phyloP scores from a whole-genome alignment of 129 eudicot species.

The Tagetes erecta region DNA sequence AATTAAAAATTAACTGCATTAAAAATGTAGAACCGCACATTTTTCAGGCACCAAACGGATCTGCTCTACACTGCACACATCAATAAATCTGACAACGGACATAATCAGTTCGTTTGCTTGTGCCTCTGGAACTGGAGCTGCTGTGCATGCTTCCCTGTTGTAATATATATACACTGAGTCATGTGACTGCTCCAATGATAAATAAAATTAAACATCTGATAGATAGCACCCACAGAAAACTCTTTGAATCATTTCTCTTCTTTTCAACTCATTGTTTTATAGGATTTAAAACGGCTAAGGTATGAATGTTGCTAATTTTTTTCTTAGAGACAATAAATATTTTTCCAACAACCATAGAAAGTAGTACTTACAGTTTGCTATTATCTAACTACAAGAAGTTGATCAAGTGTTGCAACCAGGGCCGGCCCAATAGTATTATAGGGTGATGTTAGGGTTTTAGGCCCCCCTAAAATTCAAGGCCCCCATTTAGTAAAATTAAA shows the following conservation, averaged over 20 bases:
- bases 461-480: too few relatives aligned
- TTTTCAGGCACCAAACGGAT: constrained; percentile 75
- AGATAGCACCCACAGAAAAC: neutral
- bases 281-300: neutral
- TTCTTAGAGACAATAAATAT: constrained; percentile 10
- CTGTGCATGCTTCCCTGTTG: constrained; percentile 79
- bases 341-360: constrained; percentile 4
- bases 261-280: constrained; percentile 1
- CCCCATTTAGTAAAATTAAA: too few relatives aligned
- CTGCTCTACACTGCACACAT: constrained; percentile 65
- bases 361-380: neutral
- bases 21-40: constrained; percentile 41
- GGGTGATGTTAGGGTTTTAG: too few relatives aligned
- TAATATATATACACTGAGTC: neutral
- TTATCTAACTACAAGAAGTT: neutral
- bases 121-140: constrained; percentile 58
- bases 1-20: neutral
- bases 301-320: constrained; percentile 9
- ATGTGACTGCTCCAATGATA: neutral
- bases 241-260: neutral
- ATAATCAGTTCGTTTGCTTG: constrained; percentile 52
- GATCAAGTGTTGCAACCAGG: neutral
- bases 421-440: too few relatives aligned
- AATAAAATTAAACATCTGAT: neutral
- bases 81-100: constrained; percentile 62